These are phyloP conservation scores for Pachysandra terminalis DNA, from an alignment of 164 flowering plant species.

Conservation along the genomic window DNA sequence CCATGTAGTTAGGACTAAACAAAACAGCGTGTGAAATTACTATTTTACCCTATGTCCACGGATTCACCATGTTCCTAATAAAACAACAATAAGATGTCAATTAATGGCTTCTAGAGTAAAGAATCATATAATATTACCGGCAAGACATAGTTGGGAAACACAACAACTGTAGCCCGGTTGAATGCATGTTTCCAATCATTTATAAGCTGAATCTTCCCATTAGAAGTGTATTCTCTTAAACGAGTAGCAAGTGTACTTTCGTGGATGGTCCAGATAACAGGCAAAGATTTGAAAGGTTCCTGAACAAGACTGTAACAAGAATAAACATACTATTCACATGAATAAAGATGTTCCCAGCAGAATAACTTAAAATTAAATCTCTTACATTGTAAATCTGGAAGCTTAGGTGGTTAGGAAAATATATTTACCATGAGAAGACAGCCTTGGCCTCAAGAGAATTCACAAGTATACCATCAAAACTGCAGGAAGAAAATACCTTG, in stretches of 20 bases:
- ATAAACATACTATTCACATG: conserved; percentile 21
- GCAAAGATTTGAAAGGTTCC: conserved; percentile 93
- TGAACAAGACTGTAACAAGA: conserved; percentile 73
- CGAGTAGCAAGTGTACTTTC: conserved; percentile 64
- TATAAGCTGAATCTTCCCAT: conserved; percentile 54
- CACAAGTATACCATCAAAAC: conserved; percentile 87
- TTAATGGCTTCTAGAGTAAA: neutral
- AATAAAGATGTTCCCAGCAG: conserved; percentile 1
- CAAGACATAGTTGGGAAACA: conserved; percentile 73
- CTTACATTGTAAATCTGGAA: neutral
- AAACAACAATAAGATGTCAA: neutral
- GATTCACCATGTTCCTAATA: neutral
- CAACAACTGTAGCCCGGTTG: conserved; percentile 78
- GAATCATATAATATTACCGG: conserved; percentile 57
- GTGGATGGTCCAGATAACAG: conserved; percentile 84
- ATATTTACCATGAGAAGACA: conserved; percentile 53
- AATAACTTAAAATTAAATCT: neutral
- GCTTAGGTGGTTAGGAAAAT: neutral
- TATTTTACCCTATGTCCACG: too few relatives aligned
- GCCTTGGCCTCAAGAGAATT: conserved; percentile 72
- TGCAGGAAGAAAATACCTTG: conserved; percentile 31
- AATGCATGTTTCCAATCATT: conserved; percentile 81
- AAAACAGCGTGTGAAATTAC: too few relatives aligned
- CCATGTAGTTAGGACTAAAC: too few relatives aligned
- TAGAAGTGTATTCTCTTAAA: conserved; percentile 44